phyloP scores from a whole-genome alignment of 345 rosid species.

The Eucalyptus marginata region DNA sequence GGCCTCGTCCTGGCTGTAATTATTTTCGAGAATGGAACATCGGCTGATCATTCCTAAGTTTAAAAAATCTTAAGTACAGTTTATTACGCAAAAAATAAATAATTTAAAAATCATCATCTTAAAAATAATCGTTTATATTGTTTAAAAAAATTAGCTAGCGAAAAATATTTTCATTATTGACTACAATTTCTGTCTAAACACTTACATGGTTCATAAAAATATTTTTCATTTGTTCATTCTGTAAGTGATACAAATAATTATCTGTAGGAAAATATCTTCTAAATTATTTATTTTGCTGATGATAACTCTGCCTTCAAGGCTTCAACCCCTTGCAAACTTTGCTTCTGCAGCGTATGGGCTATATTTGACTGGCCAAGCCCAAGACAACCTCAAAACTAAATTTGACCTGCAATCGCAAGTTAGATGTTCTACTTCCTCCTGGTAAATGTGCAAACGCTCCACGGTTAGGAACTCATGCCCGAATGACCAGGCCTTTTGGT shows the following conservation, averaged over 20 bases:
- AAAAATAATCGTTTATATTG: accelerated
- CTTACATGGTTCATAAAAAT: too few species aligned
- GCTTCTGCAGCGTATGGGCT: background rate
- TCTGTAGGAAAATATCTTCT: accelerated
- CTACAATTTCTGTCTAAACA: too few species aligned
- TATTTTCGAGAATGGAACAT: background rate
- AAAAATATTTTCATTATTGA: too few species aligned
- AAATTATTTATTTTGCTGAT: background rate
- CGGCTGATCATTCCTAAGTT: background rate
- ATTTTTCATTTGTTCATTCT: background rate
- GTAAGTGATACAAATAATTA: too few species aligned
- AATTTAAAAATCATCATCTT: accelerated
- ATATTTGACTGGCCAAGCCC: background rate
- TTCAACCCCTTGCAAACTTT: background rate
- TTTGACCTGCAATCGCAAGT: background rate
- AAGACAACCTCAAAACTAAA: background rate
- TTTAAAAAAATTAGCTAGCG: accelerated
- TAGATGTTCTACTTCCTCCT: background rate
- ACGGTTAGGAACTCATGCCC: background rate
- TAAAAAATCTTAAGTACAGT: background rate
- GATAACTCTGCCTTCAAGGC: background rate
- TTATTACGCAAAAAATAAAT: too few species aligned
- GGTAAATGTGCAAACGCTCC: background rate
- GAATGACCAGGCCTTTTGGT: background rate
- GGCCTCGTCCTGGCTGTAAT: background rate